These are phyloP conservation scores for Sedum album DNA, from an alignment of 164 flowering plant species.

Conservation along the genomic window DNA sequence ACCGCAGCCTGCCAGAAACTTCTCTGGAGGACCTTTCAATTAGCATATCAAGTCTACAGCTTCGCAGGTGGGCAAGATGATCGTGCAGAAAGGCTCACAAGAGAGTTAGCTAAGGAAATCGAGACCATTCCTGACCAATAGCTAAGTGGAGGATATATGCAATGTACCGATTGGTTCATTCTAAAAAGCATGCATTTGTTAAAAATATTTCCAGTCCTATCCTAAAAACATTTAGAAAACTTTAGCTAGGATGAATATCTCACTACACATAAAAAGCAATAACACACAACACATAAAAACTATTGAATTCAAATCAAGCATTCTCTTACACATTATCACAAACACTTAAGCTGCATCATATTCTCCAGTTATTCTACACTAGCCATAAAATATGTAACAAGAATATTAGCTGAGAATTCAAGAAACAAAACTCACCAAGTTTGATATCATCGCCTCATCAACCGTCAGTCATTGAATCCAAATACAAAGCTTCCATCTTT, in stretches of 20 bases:
- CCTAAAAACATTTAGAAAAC: not conserved
- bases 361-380: not conserved
- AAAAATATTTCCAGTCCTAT: not conserved
- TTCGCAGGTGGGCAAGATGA: constrained; percentile 90
- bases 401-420: too few species aligned
- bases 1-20: constrained; percentile 16
- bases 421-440: not conserved
- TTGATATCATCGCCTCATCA: too few species aligned
- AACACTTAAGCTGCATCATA: not conserved
- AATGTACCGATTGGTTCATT: not conserved
- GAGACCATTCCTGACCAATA: constrained; percentile 26
- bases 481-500: constrained; percentile 1
- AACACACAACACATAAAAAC: not conserved
- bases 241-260: not conserved
- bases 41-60: constrained; percentile 65
- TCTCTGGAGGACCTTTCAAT: constrained; percentile 81
- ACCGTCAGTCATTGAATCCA: too few species aligned
- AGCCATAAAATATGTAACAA: too few species aligned
- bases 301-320: not conserved
- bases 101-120: constrained; percentile 65
- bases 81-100: constrained; percentile 59
- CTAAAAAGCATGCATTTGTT: too few species aligned
- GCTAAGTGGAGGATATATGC: not conserved
- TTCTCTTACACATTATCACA: not conserved
- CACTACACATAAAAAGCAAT: not conserved